phyloP scores from a whole-genome alignment of 2,329 filamentous ascomycete genomes.

The Lanzia echinophila region DNA sequence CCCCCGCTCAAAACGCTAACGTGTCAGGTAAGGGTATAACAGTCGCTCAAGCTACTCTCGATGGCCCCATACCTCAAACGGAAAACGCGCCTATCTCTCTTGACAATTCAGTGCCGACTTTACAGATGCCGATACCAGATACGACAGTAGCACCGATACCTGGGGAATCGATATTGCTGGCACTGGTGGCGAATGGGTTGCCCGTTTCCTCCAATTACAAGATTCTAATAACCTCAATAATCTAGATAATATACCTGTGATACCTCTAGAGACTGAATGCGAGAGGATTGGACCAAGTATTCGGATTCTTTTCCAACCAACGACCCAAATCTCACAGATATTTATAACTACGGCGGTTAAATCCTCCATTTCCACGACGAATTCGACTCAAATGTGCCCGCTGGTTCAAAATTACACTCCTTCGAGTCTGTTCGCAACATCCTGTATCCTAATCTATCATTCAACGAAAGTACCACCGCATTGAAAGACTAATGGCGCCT shows the following conservation, averaged over 20 bases:
- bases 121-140: not conserved
- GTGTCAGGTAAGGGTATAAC: constrained; percentile 28
- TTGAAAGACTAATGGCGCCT: constrained; percentile 48
- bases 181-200: constrained; percentile 33
- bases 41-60: constrained; percentile 31
- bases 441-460: constrained; percentile 40
- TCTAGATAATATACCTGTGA: constrained; percentile 48
- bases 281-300: constrained; percentile 41
- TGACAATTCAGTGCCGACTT: constrained; percentile 27
- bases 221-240: constrained; percentile 37
- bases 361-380: constrained; percentile 54
- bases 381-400: constrained; percentile 45
- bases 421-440: constrained; percentile 44
- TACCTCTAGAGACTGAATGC: constrained; percentile 49
- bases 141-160: constrained; percentile 4
- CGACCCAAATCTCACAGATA: constrained; percentile 44
- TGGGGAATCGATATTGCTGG: constrained; percentile 32
- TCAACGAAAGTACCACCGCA: constrained; percentile 34
- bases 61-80: constrained; percentile 32
- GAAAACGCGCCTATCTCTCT: constrained; percentile 33
- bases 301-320: constrained; percentile 47
- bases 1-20: constrained; percentile 16
- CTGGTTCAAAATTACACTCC: constrained; percentile 49
- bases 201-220: constrained; percentile 37
- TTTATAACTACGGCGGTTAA: constrained; percentile 46